Percentiles rank a stretch among this genome's conserved stretches.
These are phyloP conservation scores for Fraxinus ornus DNA, from an alignment of 305 asterid genomes.

Conservation along the genomic window DNA sequence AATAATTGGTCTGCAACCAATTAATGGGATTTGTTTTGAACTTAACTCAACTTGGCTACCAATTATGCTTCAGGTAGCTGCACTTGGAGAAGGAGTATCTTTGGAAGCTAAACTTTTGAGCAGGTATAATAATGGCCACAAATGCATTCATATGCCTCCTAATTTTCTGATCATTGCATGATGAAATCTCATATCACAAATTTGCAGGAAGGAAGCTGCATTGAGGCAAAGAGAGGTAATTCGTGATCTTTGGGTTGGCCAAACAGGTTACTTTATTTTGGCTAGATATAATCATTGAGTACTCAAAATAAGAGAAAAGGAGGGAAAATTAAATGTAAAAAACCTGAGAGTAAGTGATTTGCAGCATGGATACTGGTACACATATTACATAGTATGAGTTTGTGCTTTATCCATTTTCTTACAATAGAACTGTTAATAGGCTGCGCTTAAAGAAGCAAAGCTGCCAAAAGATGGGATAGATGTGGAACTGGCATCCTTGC, in stretches of 20 bases:
- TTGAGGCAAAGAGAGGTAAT: conserved; percentile 93
- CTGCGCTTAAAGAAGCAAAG: conserved; percentile 89
- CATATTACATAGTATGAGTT: conserved; percentile 9
- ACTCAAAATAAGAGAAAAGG: not conserved
- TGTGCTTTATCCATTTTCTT: conserved; percentile 13
- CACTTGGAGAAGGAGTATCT: conserved; percentile 95
- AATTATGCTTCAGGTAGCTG: conserved; percentile 69
- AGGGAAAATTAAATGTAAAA: not conserved
- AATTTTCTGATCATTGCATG: conserved; percentile 17
- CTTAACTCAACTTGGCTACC: conserved; percentile 1
- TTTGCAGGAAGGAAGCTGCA: conserved; percentile 89
- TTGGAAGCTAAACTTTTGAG: conserved; percentile 91
- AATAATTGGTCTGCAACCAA: not conserved
- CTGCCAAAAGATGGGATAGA: conserved; percentile 66
- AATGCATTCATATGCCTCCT: conserved; percentile 23
- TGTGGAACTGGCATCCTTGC: conserved; percentile 62
- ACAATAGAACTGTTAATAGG: conserved; percentile 37
- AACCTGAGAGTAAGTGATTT: not conserved
- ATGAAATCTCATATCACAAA: conserved; percentile 26
- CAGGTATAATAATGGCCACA: conserved; percentile 52
- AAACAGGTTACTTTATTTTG: conserved; percentile 5
- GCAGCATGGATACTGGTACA: conserved; percentile 1
- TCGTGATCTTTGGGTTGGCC: conserved; percentile 22
- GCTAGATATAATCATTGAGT: conserved; percentile 16
- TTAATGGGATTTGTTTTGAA: conserved; percentile 4